phyloP scores from a whole-genome alignment of 129 eudicot species.

The Flaveria sonorensis region DNA sequence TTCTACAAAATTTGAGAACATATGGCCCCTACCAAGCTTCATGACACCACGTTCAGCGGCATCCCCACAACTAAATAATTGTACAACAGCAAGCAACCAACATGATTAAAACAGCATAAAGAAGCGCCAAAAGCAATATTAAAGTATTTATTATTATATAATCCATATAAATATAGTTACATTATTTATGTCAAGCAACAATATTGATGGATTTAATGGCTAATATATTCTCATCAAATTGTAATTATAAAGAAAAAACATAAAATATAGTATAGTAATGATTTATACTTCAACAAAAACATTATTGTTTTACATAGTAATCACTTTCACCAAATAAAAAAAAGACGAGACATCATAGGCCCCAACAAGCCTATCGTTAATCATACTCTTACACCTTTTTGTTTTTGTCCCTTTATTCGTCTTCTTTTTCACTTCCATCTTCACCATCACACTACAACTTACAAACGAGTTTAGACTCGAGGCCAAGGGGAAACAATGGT shows the following conservation, averaged over 20 bases:
- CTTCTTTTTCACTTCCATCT: slow-evolving; percentile 1
- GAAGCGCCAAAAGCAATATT: background rate
- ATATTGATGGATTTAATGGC: background rate
- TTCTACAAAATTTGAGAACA: slow-evolving; percentile 4
- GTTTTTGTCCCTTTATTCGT: slow-evolving; percentile 25
- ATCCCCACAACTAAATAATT: slow-evolving; percentile 31
- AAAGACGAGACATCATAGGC: slow-evolving; percentile 27
- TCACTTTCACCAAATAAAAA: slow-evolving; percentile 31
- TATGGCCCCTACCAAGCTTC: slow-evolving; percentile 38
- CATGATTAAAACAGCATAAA: slow-evolving; percentile 35
- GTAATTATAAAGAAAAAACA: background rate
- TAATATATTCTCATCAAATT: background rate
- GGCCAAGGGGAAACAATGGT: slow-evolving; percentile 41
- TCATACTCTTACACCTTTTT: slow-evolving; percentile 21
- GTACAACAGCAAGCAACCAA: slow-evolving; percentile 27
- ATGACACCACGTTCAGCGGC: slow-evolving; percentile 37
- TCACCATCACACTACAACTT: slow-evolving; percentile 24
- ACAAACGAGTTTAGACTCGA: background rate
- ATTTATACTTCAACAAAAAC: background rate
- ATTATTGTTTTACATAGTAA: background rate
- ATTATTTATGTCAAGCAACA: background rate
- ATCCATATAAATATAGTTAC: background rate
- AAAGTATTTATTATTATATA: background rate
- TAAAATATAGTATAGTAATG: background rate
- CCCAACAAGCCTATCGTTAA: slow-evolving; percentile 29